Evolutionary conservation across 1,284 basidiomycete genomes (phyloP).

Genomic region (Schizophyllum amplum): DNA sequence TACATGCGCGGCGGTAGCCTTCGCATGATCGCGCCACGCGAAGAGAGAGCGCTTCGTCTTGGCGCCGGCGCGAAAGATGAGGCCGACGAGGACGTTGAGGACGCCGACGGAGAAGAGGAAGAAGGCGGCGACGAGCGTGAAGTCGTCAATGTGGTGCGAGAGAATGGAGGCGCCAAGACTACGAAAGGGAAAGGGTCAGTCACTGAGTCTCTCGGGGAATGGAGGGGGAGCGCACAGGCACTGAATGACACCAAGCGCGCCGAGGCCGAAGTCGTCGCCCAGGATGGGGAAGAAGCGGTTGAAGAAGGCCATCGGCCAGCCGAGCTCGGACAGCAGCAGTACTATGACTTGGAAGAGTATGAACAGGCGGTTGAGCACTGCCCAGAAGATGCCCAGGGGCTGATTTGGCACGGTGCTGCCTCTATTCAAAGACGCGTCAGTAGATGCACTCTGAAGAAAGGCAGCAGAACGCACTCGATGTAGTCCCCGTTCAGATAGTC

Average conservation of each 20-base stretch:
- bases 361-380: constrained; percentile 73
- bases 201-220: too few relatives aligned
- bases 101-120: constrained; percentile 81
- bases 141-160: constrained; percentile 71
- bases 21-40: constrained; percentile 54
- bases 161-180: constrained; percentile 74
- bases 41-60: constrained; percentile 59
- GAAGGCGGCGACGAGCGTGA: constrained; percentile 79
- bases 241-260: constrained; percentile 77
- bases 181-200: constrained; percentile 2
- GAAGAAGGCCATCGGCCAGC: constrained; percentile 70
- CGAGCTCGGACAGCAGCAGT: constrained; percentile 50
- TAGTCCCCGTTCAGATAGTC: constrained; percentile 55
- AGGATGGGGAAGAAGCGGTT: constrained; percentile 79
- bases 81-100: constrained; percentile 72
- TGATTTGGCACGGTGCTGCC: constrained; percentile 79
- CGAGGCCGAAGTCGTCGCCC: constrained; percentile 74
- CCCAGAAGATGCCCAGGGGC: constrained; percentile 81
- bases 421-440: constrained; percentile 25
- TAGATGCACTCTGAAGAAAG: not conserved
- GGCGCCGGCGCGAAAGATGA: constrained; percentile 59
- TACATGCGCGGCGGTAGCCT: too few relatives aligned
- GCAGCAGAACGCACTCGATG: constrained; percentile 46
- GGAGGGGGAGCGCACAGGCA: constrained; percentile 65
- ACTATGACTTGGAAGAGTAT: constrained; percentile 73